Evolutionary conservation across 2,329 filamentous ascomycete species (phyloP), one percentile per base, ranked within the genome.

Genomic region (Arthrobotrys entomopaga): DNA sequence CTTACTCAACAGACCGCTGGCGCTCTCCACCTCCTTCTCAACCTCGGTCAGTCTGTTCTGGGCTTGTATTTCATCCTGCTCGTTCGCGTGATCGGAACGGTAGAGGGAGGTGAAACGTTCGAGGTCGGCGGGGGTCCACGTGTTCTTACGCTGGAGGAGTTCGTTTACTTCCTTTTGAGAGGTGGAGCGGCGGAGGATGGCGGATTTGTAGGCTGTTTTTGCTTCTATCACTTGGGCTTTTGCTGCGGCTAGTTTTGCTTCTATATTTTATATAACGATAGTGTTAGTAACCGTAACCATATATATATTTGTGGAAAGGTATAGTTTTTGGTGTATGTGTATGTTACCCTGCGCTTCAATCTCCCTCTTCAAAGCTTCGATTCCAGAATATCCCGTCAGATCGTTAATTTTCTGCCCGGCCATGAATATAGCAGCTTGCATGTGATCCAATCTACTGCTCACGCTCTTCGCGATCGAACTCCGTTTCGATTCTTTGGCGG

Each of bases 161-260:
- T 93, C 92, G 53, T 96, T 97, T 43, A 98, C 93, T 84, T 99
- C 95, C 78, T 95, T 92, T 83, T 98, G 94, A 0, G 93, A 96
- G 15, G 90, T 84, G n/a, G 92, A 90, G 77, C 96, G 91, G 77
- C 90, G 89, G 65, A 90, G 86, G 77, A 95, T 93, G 34, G 93
- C 92, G n/a, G 88, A 85, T 78, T 94, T 91, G 84, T 98, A 96
- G 56, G 86, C 85, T 57, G 87, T 84, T 76, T 95, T 92, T 16
- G 92, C 88, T 38, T 85, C 83, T 74, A 89, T 89, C 60, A 98
- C 91, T 19, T 84, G 85, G 20, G 83, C 80, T 77, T 92, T 89
- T 1, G 90, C 87, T 1, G 82, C 81, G 19, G 83, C 83, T 29
- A 91, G 87, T 43, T 84, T 84, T 8, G 81, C 77, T 80, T 91